Conservation (phyloP, 23 red algal genomes). For the Gracilaria gracilis region DNA sequence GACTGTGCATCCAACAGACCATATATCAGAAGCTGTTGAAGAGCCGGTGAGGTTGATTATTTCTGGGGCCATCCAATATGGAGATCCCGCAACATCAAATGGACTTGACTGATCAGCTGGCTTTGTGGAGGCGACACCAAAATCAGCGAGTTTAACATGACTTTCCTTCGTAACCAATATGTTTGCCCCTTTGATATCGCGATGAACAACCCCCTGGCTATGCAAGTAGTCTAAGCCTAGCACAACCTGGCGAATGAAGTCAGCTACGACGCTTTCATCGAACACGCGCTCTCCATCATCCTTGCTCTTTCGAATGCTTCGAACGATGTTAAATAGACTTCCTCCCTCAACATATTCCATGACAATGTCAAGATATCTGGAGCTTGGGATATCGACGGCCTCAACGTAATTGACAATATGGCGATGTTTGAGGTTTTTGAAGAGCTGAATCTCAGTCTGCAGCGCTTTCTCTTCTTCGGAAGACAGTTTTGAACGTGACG, state of each 20-base stretch:
- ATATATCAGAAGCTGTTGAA: constrained; percentile 95
- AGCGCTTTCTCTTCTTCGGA: constrained; percentile 85
- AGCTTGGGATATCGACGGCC: constrained; percentile 66
- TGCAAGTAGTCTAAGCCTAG: constrained; percentile 91
- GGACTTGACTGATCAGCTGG: constrained; percentile 62
- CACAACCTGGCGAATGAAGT: constrained; percentile 84
- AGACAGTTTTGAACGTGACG: constrained; percentile 66
- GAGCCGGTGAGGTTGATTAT: constrained; percentile 94
- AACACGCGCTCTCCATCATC: constrained; percentile 61
- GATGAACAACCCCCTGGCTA: constrained; percentile 96
- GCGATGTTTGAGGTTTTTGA: constrained; percentile 87
- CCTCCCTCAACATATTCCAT: constrained; percentile 98
- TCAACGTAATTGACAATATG: constrained; percentile 95
- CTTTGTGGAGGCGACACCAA: constrained; percentile 97
- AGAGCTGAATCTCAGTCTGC: constrained; percentile 83
- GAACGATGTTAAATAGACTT: constrained; percentile 72
- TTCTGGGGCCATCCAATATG: constrained; percentile 99
- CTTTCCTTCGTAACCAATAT: constrained; percentile 93
- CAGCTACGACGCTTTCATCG: constrained; percentile 81
- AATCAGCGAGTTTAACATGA: constrained; percentile 97
- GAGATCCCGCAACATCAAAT: constrained; percentile 94
- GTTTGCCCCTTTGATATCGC: constrained; percentile 99
- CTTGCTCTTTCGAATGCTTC: constrained; percentile 53
- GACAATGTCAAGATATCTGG: constrained; percentile 84
- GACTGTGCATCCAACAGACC: constrained; percentile 96